Base-by-base conservation (phyloP, 305 asterid genomes). In the Solanum hybrid region DNA sequence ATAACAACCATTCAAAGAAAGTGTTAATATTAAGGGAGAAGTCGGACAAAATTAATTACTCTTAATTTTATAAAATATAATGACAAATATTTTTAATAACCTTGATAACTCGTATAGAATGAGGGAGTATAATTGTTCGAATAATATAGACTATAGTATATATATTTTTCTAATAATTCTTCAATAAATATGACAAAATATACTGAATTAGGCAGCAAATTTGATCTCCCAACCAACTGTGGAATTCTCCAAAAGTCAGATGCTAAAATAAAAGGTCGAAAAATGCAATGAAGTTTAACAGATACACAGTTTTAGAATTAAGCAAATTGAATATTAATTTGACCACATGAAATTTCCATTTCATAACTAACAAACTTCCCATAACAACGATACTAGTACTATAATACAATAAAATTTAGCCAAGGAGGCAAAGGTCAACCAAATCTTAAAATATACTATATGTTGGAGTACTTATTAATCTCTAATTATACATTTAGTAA, bases 281-380 rank as follows among this genome's bases (percentile, higher is more conserved):
- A 80, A 11, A 64, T 32, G 40, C 88, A 72, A 60, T 22, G 78
- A 73, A 87, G 78, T 85, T 89, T 80, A 87, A 73, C 84, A 29
- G 36, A 82, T 60, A 17, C 32, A 80, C 2, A 14, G 29, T 86
- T 14, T 85, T 79, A 34, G 36, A 29, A 69, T 36, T 78, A 29
- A 89, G 73, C 10, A 37, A 32, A 86, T 45, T 75, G 87, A 78
- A 37, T 51, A 71, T 71, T 12, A 6, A 31, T 51, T 51, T 85
- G 90, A 64, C 88, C 69, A 13, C 8, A 86, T 10, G 90, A 87
- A 89, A 91, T 82, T 88, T 82, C 87, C 82, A 84, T 29, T 24
- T 84, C 37, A 45, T 45, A 90, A 29, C 90, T 32, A 42, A 79
- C 24, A 10, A 51, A 45, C 75, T 91, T 69, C 45, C 37, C 34